A percentile compares a stretch with the other conserved stretches of the same genome.
phyloP scores from a whole-genome alignment of 2,329 filamentous ascomycete species.

The Alternaria triticina region DNA sequence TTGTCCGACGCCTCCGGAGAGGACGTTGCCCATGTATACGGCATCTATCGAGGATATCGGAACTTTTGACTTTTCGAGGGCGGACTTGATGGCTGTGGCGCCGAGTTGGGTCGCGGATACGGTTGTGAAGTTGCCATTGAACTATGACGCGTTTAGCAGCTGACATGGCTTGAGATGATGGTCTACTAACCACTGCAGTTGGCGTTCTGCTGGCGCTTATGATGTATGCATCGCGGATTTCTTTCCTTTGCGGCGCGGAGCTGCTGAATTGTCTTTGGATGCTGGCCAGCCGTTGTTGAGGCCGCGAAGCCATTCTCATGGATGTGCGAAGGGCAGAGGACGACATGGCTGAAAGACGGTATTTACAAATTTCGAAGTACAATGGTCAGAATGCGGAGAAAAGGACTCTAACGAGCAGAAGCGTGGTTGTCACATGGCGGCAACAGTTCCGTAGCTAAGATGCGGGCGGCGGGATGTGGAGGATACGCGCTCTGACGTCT shows the following conservation, averaged over 20 bases:
- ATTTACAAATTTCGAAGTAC: background rate
- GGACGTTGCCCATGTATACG: slow-evolving; percentile 97
- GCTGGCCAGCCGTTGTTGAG: slow-evolving; percentile 45
- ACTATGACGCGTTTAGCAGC: slow-evolving; percentile 60
- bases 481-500: slow-evolving; percentile 8
- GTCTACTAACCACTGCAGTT: slow-evolving; percentile 73
- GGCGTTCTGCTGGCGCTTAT: slow-evolving; percentile 88
- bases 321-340: slow-evolving; percentile 40
- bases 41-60: slow-evolving; percentile 82
- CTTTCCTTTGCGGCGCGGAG: slow-evolving; percentile 53
- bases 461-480: slow-evolving; percentile 39
- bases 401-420: slow-evolving; percentile 32
- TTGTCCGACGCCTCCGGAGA: slow-evolving; percentile 84
- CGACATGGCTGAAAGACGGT: slow-evolving; percentile 33
- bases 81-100: slow-evolving; percentile 89
- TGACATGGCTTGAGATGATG: background rate
- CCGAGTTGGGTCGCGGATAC: slow-evolving; percentile 88
- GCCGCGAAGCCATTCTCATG: slow-evolving; percentile 44
- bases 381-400: slow-evolving; percentile 11
- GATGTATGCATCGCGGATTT: slow-evolving; percentile 92
- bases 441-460: slow-evolving; percentile 20
- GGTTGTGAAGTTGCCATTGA: slow-evolving; percentile 88
- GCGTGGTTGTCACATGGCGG: slow-evolving; percentile 41
- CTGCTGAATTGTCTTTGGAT: slow-evolving; percentile 48
- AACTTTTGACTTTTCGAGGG: slow-evolving; percentile 83